Evolutionary conservation across 1,139 yeast species (phyloP), one percentile per base, ranked within the genome.

Genomic region (Pichia sp.): DNA sequence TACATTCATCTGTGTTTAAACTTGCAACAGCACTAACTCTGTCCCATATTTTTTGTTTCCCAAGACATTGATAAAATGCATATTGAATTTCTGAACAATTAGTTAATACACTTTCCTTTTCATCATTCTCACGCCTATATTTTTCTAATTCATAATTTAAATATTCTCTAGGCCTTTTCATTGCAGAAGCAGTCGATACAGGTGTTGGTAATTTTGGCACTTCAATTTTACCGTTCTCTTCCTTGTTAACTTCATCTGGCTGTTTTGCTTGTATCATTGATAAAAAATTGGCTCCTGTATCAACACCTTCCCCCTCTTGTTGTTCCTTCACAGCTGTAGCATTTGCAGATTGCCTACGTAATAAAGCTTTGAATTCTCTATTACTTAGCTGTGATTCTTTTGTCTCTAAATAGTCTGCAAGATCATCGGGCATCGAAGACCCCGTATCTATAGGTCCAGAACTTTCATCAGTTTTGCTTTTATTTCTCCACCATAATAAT

Each of bases 51-150:
- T 42, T 26, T 42, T 55, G 49, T 24, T 42, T 36, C 35, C 48
- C 43, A 31, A 58, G 47, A 47, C 66, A 62, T 16, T 56, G 48
- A 27, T 57, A 48, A 40, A 56, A 60, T 26, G 41, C 39, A n/a
- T 48, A 36, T 37, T 60, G 64, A 7, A 61, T 48, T 42, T 62
- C 67, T 11, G 64, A 52, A 43, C 67, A 63, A 42, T 63, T 63
- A 6, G 55, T 54, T 5, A 55, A 45, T 3, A 61, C 56, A 2
- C 61, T 55, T 44, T 59, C 62, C 23, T 51, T 51, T 11, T 53
- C 41, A 4, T 57, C 53, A 39, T 60, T 53, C 26, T 53, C 52
- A 25, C 65, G 53, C 31, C 54, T 55, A 40, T 61, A 61, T 12
- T 42, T 52, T 8, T 56, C 59, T 7, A 54, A 34, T 32, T 55